Evolutionary conservation across 768 basidiomycete genomes (phyloP).

Genomic region (Russula abietina): DNA sequence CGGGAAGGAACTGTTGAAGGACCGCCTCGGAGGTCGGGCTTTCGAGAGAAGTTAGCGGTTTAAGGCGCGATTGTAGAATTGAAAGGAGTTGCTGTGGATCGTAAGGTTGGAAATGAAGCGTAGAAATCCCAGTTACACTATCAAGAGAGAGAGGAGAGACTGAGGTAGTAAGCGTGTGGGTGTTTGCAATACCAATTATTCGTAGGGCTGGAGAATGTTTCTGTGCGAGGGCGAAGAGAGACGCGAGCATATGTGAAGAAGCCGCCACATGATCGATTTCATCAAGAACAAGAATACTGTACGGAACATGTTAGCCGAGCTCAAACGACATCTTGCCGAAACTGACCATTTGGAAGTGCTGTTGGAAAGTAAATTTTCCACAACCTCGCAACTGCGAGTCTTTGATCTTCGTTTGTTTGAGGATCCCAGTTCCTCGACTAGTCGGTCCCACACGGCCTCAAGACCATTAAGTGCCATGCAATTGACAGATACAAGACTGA

Average conservation of each 20-base stretch:
- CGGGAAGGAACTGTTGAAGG: slow-evolving; percentile 53
- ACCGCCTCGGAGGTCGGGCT: slow-evolving; percentile 12
- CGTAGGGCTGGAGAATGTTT: slow-evolving; percentile 49
- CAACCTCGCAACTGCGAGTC: slow-evolving; percentile 33
- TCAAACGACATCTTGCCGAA: slow-evolving; percentile 7
- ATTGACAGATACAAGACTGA: slow-evolving; percentile 57
- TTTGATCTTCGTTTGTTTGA: slow-evolving; percentile 38
- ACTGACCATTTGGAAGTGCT: slow-evolving; percentile 49
- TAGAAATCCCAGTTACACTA: slow-evolving; percentile 39
- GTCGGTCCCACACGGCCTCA: slow-evolving; percentile 64
- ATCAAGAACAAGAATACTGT: slow-evolving; percentile 73
- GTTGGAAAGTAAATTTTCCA: slow-evolving; percentile 42
- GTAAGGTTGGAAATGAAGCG: slow-evolving; percentile 79
- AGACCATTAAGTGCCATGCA: slow-evolving; percentile 72
- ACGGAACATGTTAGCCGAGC: slow-evolving; percentile 22
- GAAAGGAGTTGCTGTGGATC: slow-evolving; percentile 61
- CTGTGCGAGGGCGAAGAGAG: slow-evolving; percentile 65
- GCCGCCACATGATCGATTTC: slow-evolving; percentile 80
- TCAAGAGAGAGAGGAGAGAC: slow-evolving; percentile 34
- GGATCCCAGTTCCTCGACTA: slow-evolving; percentile 50
- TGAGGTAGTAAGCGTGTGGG: slow-evolving; percentile 71
- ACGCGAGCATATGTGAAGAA: slow-evolving; percentile 48
- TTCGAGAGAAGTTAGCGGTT: slow-evolving; percentile 39
- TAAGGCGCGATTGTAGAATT: slow-evolving; percentile 62
- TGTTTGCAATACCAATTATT: slow-evolving; percentile 83